phyloP scores from a whole-genome alignment of 169 alveolate genomes.

The Plasmodium malariae region DNA sequence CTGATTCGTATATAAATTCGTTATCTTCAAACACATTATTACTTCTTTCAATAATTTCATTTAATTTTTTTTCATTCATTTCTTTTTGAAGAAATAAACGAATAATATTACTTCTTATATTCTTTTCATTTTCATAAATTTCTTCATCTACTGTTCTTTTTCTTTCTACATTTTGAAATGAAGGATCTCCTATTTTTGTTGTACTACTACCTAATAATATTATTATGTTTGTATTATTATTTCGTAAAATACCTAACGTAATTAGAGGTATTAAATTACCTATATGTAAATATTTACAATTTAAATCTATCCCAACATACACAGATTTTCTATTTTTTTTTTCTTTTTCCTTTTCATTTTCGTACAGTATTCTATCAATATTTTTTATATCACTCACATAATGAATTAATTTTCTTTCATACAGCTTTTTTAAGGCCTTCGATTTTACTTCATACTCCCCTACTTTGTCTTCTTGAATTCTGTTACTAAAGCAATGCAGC shows the following conservation, averaged over 20 bases:
- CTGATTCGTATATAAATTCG: conserved; percentile 54
- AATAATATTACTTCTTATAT: conserved; percentile 1
- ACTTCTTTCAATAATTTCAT: conserved; percentile 31
- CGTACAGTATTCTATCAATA: conserved; percentile 15
- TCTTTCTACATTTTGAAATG: conserved; percentile 79
- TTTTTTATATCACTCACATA: conserved; percentile 33
- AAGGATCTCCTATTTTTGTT: conserved; percentile 87
- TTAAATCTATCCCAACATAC: conserved; percentile 84
- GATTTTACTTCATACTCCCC: conserved; percentile 32
- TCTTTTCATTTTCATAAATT: conserved; percentile 25
- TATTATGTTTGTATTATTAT: conserved; percentile 79
- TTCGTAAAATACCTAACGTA: conserved; percentile 81
- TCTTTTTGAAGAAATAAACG: conserved; percentile 53
- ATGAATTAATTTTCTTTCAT: conserved; percentile 29
- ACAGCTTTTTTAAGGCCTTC: conserved; percentile 34
- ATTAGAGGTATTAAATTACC: conserved; percentile 86
- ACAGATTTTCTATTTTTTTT: conserved; percentile 24
- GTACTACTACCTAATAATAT: conserved; percentile 88
- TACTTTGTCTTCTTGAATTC: background rate
- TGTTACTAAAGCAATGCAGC: background rate
- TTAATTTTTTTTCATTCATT: background rate
- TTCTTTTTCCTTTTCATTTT: conserved; percentile 22
- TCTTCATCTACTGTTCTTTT: conserved; percentile 20
- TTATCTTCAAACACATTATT: conserved; percentile 21
- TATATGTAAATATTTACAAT: conserved; percentile 82